Evolutionary conservation across 306 rosid species (phyloP).

Genomic region (Cicer pinnatifidum): DNA sequence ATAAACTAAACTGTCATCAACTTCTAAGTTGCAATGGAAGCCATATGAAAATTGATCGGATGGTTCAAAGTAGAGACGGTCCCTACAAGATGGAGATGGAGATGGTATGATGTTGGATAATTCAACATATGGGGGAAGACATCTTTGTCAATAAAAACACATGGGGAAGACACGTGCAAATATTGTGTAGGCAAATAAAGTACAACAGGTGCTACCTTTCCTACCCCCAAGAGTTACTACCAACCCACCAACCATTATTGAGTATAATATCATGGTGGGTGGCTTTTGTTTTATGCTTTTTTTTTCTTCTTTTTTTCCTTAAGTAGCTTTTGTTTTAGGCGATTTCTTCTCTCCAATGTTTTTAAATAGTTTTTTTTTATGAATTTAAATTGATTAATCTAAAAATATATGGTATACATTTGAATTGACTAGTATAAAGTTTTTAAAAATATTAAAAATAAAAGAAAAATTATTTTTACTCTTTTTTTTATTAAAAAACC

Average conservation of each 20-base stretch:
- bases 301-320: no score
- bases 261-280: not conserved
- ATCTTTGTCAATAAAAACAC: no score
- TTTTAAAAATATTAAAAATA: no score
- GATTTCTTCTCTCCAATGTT: no score
- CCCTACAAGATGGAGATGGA: constrained; percentile 8
- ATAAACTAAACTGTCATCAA: no score
- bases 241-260: constrained; percentile 39
- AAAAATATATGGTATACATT: no score
- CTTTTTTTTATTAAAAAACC: no score
- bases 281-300: not conserved
- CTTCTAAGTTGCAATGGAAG: not conserved
- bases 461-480: no score
- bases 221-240: constrained; percentile 23
- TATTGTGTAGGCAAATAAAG: not conserved
- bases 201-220: constrained; percentile 31
- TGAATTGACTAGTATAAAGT: no score
- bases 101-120: not conserved
- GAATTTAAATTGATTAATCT: no score
- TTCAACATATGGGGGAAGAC: not conserved
- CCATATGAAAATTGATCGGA: not conserved
- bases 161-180: not conserved
- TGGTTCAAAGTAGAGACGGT: constrained; percentile 2
- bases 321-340: no score
- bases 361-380: no score